phyloP scores from a whole-genome alignment of 1,284 basidiomycete genomes.

The Ganoderma sinense region DNA sequence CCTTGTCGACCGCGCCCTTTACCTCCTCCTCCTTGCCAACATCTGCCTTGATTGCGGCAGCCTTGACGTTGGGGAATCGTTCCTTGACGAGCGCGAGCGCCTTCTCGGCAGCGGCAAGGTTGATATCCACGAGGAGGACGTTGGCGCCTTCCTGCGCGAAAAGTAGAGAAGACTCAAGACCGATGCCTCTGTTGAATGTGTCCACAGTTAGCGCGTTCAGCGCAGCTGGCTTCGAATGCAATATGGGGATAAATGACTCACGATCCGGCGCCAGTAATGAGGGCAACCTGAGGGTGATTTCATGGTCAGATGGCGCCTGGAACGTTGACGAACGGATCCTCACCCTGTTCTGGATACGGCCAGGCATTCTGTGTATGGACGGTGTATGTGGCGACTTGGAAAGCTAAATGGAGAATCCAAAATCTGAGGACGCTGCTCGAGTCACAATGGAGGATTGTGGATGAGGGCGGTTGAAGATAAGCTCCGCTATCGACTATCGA shows the following conservation, averaged over 20 bases:
- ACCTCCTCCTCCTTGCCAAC: conserved; percentile 90
- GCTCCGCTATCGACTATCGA: conserved; percentile 9
- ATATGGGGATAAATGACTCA: conserved; percentile 48
- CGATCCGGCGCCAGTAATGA: conserved; percentile 89
- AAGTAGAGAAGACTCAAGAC: conserved; percentile 90
- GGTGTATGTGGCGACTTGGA: background rate
- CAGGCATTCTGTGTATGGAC: conserved; percentile 54
- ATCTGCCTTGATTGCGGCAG: conserved; percentile 81
- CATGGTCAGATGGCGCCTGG: conserved; percentile 17
- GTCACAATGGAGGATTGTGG: background rate
- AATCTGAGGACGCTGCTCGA: background rate
- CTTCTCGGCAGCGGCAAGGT: conserved; percentile 77
- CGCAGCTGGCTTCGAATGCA: background rate
- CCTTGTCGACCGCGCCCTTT: conserved; percentile 81
- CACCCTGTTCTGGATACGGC: conserved; percentile 78
- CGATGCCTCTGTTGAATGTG: conserved; percentile 76
- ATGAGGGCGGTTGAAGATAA: conserved; percentile 6
- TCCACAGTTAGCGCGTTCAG: conserved; percentile 8
- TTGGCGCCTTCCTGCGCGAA: conserved; percentile 94
- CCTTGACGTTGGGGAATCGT: conserved; percentile 76
- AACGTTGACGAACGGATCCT: background rate
- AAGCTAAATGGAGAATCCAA: background rate
- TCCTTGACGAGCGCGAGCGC: conserved; percentile 71
- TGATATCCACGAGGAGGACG: conserved; percentile 90
- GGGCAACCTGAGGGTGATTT: conserved; percentile 60